Evolutionary conservation across 2,329 filamentous ascomycete species (phyloP).

Genomic region (Aureobasidium pullulans): DNA sequence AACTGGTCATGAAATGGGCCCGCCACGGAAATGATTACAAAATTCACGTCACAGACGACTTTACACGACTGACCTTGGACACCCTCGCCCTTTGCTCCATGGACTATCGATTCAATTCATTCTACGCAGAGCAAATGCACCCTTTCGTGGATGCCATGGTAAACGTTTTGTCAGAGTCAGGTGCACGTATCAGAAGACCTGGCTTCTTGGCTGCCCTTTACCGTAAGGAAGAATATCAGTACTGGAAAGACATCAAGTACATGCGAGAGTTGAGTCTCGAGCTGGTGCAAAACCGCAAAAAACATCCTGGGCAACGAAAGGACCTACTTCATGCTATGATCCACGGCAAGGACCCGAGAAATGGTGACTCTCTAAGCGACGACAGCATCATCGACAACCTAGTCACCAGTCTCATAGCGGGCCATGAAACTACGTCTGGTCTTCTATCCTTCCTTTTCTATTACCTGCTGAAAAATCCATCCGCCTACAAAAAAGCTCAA

Average conservation of each 20-base stretch:
- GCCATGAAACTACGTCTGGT: conserved; percentile 65
- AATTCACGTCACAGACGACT: conserved; percentile 58
- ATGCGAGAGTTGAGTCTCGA: conserved; percentile 51
- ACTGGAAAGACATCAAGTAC: conserved; percentile 46
- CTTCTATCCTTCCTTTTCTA: conserved; percentile 59
- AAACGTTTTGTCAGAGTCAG: conserved; percentile 52
- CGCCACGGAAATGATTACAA: conserved; percentile 43
- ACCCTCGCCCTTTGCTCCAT: conserved; percentile 65
- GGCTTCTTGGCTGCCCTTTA: conserved; percentile 38
- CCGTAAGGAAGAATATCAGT: conserved; percentile 38
- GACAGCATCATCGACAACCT: conserved; percentile 61
- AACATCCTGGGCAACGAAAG: conserved; percentile 48
- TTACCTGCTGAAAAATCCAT: conserved; percentile 57
- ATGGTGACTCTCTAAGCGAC: conserved; percentile 57
- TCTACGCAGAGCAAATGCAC: conserved; percentile 61
- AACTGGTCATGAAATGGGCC: conserved; percentile 26
- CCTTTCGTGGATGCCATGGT: conserved; percentile 64
- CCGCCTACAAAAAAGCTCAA: conserved; percentile 53
- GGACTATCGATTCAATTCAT: conserved; percentile 67
- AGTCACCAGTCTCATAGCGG: conserved; percentile 60
- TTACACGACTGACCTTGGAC: conserved; percentile 66
- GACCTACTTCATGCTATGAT: conserved; percentile 67
- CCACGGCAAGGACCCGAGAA: conserved; percentile 58
- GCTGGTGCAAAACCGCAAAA: conserved; percentile 53
- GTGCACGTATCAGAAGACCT: conserved; percentile 43